Base-by-base conservation (phyloP, 2,329 filamentous ascomycete species). In the Juglanconis oblonga region DNA sequence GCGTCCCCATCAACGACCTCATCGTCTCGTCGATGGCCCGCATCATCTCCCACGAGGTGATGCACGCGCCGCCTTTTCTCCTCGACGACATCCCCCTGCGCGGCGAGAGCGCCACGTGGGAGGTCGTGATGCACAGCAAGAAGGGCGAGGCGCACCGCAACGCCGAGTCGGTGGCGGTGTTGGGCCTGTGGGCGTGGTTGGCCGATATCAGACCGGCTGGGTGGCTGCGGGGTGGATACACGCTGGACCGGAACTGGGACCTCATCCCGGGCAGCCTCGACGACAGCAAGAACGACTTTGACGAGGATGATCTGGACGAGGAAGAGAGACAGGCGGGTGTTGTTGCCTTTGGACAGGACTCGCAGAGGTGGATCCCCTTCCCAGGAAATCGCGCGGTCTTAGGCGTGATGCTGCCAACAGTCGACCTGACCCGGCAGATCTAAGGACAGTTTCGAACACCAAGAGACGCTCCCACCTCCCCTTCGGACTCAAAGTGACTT, bases 131-230 rank as follows among this genome's bases (percentile, higher is more conserved):
- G 58, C 17, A 24, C 10, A 57, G 53, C 42, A 60, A 57, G 49
- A 60, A 57, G 42, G 54, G 58, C 4, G 53, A 57, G 35, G 58
- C 58, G 29, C 53, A 60, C 31, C 49, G 40, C n/a, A 60, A 52
- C 42, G 58, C 58, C n/a, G 58, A 60, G 9, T 60, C 54, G n/a
- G 47, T 60, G 7, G 58, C 58, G 24, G 24, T 52, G 10, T 35
- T 57, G 29, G 58, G 48, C 1, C 29, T 57, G 7, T 60, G 58
- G 58, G 58, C 58, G 10, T 42, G 29, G 14, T 40, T 60, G 17
- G 58, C 54, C 7, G 54, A 60, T 31, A 52, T 40, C 6, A 35
- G 14, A 13, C 58, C 53, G 3, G 53, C 31, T 11, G 49, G 48
- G 4, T 47, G 48, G 38, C 17, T 2, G 7, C 5, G 3, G 1